Conservation (phyloP, 164 flowering plant genomes). For the Paratinospora sagittata region DNA sequence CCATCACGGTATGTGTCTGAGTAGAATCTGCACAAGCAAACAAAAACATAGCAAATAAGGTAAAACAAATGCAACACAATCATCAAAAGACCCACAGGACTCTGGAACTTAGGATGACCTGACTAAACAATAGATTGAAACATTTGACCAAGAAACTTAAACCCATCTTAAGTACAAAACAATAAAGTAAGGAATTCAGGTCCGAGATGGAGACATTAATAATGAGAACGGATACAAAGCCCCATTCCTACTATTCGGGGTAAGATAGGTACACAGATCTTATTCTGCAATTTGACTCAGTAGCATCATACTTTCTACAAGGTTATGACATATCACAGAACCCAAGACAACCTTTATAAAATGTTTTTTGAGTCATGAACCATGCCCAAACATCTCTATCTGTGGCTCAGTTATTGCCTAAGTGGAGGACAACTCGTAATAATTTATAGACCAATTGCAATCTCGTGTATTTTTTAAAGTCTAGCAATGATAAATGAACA, state of each 20-base stretch:
- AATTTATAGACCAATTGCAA: too few relatives aligned
- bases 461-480: too few relatives aligned
- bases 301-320: too few relatives aligned
- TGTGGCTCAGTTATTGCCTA: too few relatives aligned
- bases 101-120: neutral
- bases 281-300: too few relatives aligned
- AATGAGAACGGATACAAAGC: neutral
- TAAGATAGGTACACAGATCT: too few relatives aligned
- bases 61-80: neutral
- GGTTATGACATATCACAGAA: too few relatives aligned
- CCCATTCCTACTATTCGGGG: neutral
- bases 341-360: too few relatives aligned
- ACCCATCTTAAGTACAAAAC: neutral
- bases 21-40: slow-evolving; percentile 35
- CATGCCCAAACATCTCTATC: too few relatives aligned
- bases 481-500: too few relatives aligned
- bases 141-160: neutral
- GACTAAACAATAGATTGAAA: neutral
- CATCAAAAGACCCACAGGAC: neutral
- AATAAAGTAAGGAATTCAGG: neutral
- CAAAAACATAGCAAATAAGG: neutral
- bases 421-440: too few relatives aligned
- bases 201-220: neutral
- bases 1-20: slow-evolving; percentile 21
- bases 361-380: too few relatives aligned